phyloP scores from a whole-genome alignment of 129 eudicot genomes.

The Flaveria ramosissima region DNA sequence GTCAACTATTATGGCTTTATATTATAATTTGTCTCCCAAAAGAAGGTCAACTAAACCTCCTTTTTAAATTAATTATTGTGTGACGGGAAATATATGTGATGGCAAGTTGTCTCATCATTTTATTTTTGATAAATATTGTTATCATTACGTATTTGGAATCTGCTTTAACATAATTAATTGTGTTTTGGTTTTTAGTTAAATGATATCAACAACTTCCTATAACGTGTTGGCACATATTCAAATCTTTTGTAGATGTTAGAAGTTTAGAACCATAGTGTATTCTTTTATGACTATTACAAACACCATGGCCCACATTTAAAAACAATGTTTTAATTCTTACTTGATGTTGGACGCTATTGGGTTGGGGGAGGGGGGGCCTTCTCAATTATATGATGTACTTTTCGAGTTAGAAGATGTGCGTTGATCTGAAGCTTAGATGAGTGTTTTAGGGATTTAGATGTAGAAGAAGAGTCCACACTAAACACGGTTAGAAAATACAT shows the following conservation, averaged over 20 bases:
- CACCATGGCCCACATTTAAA: too few relatives aligned
- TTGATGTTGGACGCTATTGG: too few relatives aligned
- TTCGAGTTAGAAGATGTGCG: too few relatives aligned
- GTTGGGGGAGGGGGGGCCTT: too few relatives aligned
- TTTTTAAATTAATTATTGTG: neutral
- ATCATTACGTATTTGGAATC: neutral
- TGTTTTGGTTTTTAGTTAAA: neutral
- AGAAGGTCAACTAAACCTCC: conserved; percentile 2
- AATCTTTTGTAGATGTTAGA: neutral
- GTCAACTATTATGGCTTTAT: conserved; percentile 1
- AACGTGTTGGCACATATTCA: neutral
- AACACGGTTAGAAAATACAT: too few relatives aligned
- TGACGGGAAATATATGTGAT: neutral
- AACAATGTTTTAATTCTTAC: too few relatives aligned
- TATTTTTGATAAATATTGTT: neutral
- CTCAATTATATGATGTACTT: too few relatives aligned
- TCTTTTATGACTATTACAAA: too few relatives aligned
- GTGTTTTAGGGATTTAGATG: too few relatives aligned
- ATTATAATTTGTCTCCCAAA: neutral
- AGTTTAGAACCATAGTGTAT: neutral
- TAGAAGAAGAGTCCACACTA: too few relatives aligned
- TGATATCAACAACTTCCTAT: neutral
- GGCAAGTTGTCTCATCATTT: conserved; percentile 1
- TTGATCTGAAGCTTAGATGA: too few relatives aligned
- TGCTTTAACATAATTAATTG: neutral